Percentiles rank a stretch among this genome's conserved stretches.
These are phyloP conservation scores for Eucalyptus brandiana DNA, from an alignment of 345 rosid genomes.

Conservation along the genomic window DNA sequence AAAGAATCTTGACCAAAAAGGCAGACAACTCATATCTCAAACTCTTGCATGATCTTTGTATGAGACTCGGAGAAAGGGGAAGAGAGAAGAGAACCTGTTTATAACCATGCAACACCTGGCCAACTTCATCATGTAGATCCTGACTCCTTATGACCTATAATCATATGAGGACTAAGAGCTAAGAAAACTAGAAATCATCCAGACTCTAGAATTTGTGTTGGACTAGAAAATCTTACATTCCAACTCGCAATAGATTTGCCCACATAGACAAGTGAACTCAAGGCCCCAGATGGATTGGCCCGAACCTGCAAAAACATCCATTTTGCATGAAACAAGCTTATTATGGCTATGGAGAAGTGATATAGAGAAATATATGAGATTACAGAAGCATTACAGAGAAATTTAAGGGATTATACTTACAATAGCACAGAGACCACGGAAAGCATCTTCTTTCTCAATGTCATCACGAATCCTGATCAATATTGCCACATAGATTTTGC, in stretches of 20 bases:
- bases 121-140: conserved; percentile 80
- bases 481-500: background rate
- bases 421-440: conserved; percentile 94
- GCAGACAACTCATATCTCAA: background rate
- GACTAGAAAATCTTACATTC: conserved; percentile 54
- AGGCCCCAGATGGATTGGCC: conserved; percentile 86
- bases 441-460: conserved; percentile 96
- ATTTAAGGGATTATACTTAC: conserved; percentile 16
- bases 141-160: conserved; percentile 74
- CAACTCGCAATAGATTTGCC: conserved; percentile 95
- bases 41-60: background rate
- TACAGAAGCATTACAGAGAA: background rate
- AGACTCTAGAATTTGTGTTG: background rate
- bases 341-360: background rate
- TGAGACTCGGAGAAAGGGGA: background rate
- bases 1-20: background rate
- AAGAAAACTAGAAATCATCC: background rate
- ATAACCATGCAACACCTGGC: conserved; percentile 88
- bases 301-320: conserved; percentile 40
- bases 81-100: conserved; percentile 43
- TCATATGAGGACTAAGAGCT: background rate
- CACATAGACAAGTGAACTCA: conserved; percentile 77
- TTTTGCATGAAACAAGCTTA: background rate
- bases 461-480: conserved; percentile 88
- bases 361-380: background rate